Percentiles rank a stretch among this genome's conserved stretches.
phyloP scores from a whole-genome alignment of 2,329 filamentous ascomycete genomes.

The Ambrosiella cleistominuta region DNA sequence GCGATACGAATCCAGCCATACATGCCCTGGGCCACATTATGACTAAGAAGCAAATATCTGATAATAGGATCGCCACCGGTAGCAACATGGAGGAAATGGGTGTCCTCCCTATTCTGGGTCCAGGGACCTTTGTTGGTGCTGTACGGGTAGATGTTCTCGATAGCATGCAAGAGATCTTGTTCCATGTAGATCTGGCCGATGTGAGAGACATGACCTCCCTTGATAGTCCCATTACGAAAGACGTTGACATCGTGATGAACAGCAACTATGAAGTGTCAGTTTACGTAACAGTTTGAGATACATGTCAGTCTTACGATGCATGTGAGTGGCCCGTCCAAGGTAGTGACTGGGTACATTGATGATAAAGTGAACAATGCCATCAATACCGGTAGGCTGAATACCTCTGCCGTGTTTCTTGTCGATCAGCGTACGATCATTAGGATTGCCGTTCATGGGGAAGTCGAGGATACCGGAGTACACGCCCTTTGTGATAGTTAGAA shows the following conservation, averaged over 20 bases:
- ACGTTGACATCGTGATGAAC: constrained; percentile 23
- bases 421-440: constrained; percentile 20
- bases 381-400: constrained; percentile 23
- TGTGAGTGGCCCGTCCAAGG: constrained; percentile 28
- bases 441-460: constrained; percentile 25
- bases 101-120: constrained; percentile 36
- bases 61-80: constrained; percentile 38
- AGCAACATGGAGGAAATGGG: constrained; percentile 29
- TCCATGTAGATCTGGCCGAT: constrained; percentile 50
- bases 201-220: constrained; percentile 30
- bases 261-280: constrained; percentile 16
- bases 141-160: constrained; percentile 33
- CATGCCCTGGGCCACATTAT: constrained; percentile 32
- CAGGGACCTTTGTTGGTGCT: constrained; percentile 26
- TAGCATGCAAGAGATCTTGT: constrained; percentile 34
- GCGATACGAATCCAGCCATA: constrained; percentile 38
- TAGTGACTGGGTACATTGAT: constrained; percentile 30
- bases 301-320: constrained; percentile 22
- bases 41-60: constrained; percentile 39
- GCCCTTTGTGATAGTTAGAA: constrained; percentile 14
- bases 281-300: not conserved
- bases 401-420: constrained; percentile 22
- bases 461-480: constrained; percentile 23
- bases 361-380: constrained; percentile 27
- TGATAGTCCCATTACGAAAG: constrained; percentile 21